Conservation (phyloP, 2,329 filamentous ascomycete genomes). For the Xylariaceae sp. region DNA sequence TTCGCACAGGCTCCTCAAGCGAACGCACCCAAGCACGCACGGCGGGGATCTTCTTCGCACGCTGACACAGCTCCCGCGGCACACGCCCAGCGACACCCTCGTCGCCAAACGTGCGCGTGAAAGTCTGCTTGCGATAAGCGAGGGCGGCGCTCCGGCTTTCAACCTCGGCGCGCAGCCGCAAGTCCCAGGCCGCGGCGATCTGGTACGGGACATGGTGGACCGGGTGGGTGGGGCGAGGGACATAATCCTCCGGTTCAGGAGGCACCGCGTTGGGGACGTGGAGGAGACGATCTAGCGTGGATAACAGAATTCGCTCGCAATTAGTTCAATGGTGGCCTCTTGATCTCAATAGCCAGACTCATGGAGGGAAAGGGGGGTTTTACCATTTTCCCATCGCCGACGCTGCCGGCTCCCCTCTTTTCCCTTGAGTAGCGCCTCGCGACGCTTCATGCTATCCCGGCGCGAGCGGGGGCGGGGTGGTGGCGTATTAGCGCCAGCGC, state of each 20-base stretch:
- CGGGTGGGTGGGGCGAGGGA: slow-evolving; percentile 73
- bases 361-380: slow-evolving; percentile 18
- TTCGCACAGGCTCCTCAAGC: slow-evolving; percentile 76
- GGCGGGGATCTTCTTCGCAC: slow-evolving; percentile 72
- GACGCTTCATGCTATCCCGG: slow-evolving; percentile 52
- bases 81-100: slow-evolving; percentile 51
- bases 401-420: slow-evolving; percentile 84
- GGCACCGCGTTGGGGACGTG: slow-evolving; percentile 82
- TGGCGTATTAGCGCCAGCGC: slow-evolving; percentile 27
- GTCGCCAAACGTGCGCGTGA: slow-evolving; percentile 36
- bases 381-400: slow-evolving; percentile 93
- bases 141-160: slow-evolving; percentile 41
- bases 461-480: slow-evolving; percentile 42
- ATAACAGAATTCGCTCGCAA: background rate
- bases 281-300: slow-evolving; percentile 65
- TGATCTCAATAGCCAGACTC: background rate
- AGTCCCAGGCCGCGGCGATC: slow-evolving; percentile 52
- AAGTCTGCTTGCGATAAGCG: slow-evolving; percentile 41
- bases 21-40: slow-evolving; percentile 75
- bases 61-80: slow-evolving; percentile 72
- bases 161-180: slow-evolving; percentile 42
- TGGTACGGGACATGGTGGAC: slow-evolving; percentile 80
- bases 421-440: slow-evolving; percentile 76
- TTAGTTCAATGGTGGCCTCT: background rate
- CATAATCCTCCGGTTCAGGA: slow-evolving; percentile 76